Evolutionary conservation across 768 basidiomycete genomes (phyloP).

Genomic region (Russula sp.): DNA sequence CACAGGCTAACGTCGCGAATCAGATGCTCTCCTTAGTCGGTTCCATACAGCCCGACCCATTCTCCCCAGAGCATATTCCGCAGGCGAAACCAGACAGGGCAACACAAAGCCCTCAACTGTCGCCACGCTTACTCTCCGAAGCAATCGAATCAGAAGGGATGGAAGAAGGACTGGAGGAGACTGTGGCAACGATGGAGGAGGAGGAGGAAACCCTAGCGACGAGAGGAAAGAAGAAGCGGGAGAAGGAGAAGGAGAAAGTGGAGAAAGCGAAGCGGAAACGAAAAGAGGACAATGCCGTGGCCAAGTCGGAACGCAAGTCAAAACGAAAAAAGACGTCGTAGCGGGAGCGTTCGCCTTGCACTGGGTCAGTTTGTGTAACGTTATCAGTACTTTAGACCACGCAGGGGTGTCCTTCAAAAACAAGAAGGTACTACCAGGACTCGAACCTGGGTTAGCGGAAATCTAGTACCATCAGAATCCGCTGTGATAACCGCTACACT

Average conservation of each 20-base stretch:
- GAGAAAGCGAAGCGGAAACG: constrained; percentile 33
- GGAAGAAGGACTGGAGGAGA: constrained; percentile 29
- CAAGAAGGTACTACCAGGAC: constrained; percentile 28
- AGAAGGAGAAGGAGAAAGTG: constrained; percentile 14
- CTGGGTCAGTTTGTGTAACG: no score
- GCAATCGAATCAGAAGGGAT: constrained; percentile 29
- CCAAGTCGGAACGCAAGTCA: constrained; percentile 30
- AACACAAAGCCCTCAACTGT: constrained; percentile 28
- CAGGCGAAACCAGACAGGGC: constrained; percentile 33
- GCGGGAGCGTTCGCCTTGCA: no score
- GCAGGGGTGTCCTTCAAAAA: no score
- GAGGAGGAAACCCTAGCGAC: constrained; percentile 21
- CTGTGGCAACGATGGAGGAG: constrained; percentile 27
- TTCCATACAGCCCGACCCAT: constrained; percentile 74
- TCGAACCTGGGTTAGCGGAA: constrained; percentile 31
- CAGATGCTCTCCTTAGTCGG: constrained; percentile 91
- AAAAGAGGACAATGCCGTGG: constrained; percentile 29
- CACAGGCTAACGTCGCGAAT: constrained; percentile 82
- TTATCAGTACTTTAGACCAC: no score
- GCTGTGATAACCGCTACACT: constrained; percentile 44
- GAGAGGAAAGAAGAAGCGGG: constrained; percentile 21
- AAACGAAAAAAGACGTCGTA: constrained; percentile 35
- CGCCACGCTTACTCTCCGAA: constrained; percentile 19
- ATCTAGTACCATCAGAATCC: constrained; percentile 37
- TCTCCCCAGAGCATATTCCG: constrained; percentile 57